Percentiles rank a stretch among this genome's conserved stretches.
phyloP scores from a whole-genome alignment of 1,139 yeast genomes.

The Yamadazyma blattariae region DNA sequence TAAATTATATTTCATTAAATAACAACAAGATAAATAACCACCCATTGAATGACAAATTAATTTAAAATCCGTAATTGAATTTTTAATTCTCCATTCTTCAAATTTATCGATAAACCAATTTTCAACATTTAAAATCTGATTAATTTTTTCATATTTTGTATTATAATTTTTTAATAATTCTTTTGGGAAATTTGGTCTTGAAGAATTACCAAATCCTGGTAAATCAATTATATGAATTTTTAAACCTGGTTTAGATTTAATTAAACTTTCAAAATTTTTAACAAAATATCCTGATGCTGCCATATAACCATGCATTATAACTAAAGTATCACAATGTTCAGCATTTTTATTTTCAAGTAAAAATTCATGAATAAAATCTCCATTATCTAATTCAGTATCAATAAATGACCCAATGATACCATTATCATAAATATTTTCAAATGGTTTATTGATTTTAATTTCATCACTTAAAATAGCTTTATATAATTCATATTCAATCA shows the following conservation, averaged over 20 bases:
- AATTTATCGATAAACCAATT: slow-evolving; percentile 44
- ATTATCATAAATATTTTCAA: slow-evolving; percentile 6
- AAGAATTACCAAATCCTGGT: slow-evolving; percentile 47
- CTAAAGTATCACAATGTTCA: slow-evolving; percentile 16
- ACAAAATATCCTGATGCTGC: slow-evolving; percentile 46
- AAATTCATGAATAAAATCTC: slow-evolving; percentile 36
- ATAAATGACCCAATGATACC: slow-evolving; percentile 16
- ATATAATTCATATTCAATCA: slow-evolving; percentile 35
- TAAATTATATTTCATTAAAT: slow-evolving; percentile 38
- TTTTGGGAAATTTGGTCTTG: slow-evolving; percentile 38
- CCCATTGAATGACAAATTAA: slow-evolving; percentile 47
- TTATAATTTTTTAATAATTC: slow-evolving; percentile 24
- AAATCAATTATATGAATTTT: slow-evolving; percentile 36
- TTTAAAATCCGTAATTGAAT: slow-evolving; percentile 26
- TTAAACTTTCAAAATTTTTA: slow-evolving; percentile 34
- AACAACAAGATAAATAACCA: slow-evolving; percentile 40
- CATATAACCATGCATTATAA: slow-evolving; percentile 46
- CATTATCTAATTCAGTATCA: slow-evolving; percentile 30
- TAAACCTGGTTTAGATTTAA: slow-evolving; percentile 31
- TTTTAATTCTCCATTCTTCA: slow-evolving; percentile 34
- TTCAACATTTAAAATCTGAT: slow-evolving; percentile 34
- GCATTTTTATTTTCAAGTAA: slow-evolving; percentile 25
- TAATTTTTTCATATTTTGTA: slow-evolving; percentile 21
- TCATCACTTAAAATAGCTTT: slow-evolving; percentile 33
- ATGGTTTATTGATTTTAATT: slow-evolving; percentile 22